Evolutionary conservation across 2,329 filamentous ascomycete genomes (phyloP).

Genomic region (Botrytis cinerea): DNA sequence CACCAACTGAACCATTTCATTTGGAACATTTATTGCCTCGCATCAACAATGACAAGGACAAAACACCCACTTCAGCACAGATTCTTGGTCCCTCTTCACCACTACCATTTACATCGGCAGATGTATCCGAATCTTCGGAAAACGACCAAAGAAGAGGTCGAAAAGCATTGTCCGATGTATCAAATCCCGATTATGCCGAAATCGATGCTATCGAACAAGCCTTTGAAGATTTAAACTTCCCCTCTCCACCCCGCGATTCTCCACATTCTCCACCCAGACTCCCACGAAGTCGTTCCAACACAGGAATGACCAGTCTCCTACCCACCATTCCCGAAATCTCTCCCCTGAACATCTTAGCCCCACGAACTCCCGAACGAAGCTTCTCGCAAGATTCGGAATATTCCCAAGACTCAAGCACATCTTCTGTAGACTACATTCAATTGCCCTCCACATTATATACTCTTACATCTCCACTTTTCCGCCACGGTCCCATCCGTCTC

Average conservation of each 20-base stretch:
- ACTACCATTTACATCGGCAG: not conserved
- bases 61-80: slow-evolving; percentile 27
- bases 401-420: slow-evolving; percentile 9
- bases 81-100: not conserved
- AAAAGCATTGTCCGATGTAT: not conserved
- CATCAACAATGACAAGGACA: slow-evolving; percentile 44
- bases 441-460: slow-evolving; percentile 49
- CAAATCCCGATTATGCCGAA: slow-evolving; percentile 2
- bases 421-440: slow-evolving; percentile 42
- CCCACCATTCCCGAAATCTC: slow-evolving; percentile 49
- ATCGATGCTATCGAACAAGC: slow-evolving; percentile 24
- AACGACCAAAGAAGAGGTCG: not conserved
- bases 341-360: slow-evolving; percentile 24
- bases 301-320: slow-evolving; percentile 37
- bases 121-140: not conserved
- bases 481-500: slow-evolving; percentile 58
- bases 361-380: slow-evolving; percentile 12
- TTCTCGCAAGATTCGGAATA: slow-evolving; percentile 22
- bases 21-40: slow-evolving; percentile 50
- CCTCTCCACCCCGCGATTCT: slow-evolving; percentile 40
- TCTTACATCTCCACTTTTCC: slow-evolving; percentile 51
- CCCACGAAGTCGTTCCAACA: slow-evolving; percentile 30
- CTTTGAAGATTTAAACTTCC: slow-evolving; percentile 38
- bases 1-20: slow-evolving; percentile 53
- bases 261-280: slow-evolving; percentile 41